Evolutionary conservation across 2,329 filamentous ascomycete genomes (phyloP).

Genomic region (Aspergillus pseudoterreus): DNA sequence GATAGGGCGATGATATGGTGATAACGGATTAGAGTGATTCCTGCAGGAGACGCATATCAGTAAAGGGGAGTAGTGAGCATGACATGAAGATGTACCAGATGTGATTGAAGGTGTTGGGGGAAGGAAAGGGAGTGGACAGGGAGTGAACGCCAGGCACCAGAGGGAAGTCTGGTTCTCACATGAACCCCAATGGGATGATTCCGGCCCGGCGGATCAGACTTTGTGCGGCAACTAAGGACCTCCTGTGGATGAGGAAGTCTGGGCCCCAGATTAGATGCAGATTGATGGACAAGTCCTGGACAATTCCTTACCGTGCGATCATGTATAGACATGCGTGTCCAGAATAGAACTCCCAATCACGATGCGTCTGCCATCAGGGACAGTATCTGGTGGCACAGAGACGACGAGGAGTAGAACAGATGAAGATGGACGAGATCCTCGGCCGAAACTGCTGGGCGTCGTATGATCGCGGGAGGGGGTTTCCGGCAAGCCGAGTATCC

Average conservation of each 20-base stretch:
- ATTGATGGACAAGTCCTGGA: too few relatives aligned
- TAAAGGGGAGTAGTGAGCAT: neutral
- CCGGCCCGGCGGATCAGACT: neutral
- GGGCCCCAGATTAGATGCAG: neutral
- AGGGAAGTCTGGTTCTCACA: neutral
- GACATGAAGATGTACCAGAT: neutral
- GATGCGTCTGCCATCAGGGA: too few relatives aligned
- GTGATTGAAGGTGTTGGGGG: neutral
- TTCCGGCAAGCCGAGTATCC: constrained; percentile 24
- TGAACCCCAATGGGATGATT: neutral
- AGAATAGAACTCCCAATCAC: too few relatives aligned
- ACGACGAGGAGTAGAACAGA: neutral
- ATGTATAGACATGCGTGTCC: too few relatives aligned
- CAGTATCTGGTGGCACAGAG: neutral
- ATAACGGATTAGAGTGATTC: too few relatives aligned
- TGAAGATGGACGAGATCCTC: neutral
- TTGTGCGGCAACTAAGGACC: neutral
- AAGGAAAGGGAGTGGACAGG: neutral
- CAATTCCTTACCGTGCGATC: too few relatives aligned
- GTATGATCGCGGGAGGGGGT: constrained; percentile 30
- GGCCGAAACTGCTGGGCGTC: constrained; percentile 9
- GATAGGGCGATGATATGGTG: too few relatives aligned
- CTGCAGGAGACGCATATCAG: too few relatives aligned
- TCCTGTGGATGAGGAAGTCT: too few relatives aligned
- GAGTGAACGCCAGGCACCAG: neutral